A percentile compares a stretch with the other conserved stretches of the same genome.
phyloP scores from a whole-genome alignment of 805 yeast species.

The Spathaspora boniae region DNA sequence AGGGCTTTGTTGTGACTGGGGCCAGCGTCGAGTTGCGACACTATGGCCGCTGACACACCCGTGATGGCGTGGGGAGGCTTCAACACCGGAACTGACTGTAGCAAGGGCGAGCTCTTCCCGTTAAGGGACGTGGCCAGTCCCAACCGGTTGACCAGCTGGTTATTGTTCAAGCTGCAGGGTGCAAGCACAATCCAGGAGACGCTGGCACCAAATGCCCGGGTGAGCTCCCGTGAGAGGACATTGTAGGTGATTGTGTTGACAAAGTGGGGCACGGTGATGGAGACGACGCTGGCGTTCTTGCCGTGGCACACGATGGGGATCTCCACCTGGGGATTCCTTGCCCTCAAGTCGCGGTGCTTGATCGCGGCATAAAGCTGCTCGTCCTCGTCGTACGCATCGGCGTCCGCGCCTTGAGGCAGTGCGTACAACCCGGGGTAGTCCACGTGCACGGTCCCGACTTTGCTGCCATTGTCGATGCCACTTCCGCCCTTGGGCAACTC shows the following conservation, averaged over 20 bases:
- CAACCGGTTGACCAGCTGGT: constrained; percentile 22
- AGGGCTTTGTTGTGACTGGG: constrained; percentile 5
- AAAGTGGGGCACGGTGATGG: constrained; percentile 31
- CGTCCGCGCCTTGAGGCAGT: constrained; percentile 6
- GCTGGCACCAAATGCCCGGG: constrained; percentile 6
- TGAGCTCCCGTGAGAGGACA: constrained; percentile 18
- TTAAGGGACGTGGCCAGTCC: constrained; percentile 11
- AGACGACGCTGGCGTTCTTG: constrained; percentile 9
- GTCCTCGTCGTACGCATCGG: constrained; percentile 25
- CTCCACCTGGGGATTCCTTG: constrained; percentile 18
- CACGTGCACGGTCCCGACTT: constrained; percentile 10
- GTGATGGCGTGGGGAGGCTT: constrained; percentile 62
- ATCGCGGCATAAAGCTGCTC: constrained; percentile 46
- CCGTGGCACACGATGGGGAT: constrained; percentile 24
- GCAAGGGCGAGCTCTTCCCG: neutral
- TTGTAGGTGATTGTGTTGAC: constrained; percentile 34
- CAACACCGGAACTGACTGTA: constrained; percentile 25
- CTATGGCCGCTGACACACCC: constrained; percentile 50
- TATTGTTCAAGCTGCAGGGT: constrained; percentile 35
- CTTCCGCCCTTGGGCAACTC: neutral
- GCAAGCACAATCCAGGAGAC: constrained; percentile 29
- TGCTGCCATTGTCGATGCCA: no score
- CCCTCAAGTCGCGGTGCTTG: constrained; percentile 15
- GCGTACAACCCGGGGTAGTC: constrained; percentile 11
- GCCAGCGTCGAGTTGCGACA: constrained; percentile 19